A percentile compares a stretch with the other conserved stretches of the same genome.
Conservation (phyloP, 352 stramenopile species). For the Phytophthora constricta region DNA sequence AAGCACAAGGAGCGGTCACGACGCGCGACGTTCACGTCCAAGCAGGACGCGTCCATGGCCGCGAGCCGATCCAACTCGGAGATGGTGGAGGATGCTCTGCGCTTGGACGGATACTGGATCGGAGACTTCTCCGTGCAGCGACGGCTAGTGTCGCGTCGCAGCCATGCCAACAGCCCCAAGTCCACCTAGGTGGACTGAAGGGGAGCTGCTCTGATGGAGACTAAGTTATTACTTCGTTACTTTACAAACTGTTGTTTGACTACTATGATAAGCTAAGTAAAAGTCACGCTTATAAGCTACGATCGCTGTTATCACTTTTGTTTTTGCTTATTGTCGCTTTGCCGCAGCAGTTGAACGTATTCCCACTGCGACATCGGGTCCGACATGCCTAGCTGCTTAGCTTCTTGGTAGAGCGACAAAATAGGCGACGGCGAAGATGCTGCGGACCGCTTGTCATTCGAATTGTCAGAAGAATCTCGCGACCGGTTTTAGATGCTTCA, state of each 20-base stretch:
- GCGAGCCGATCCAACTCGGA: slow-evolving; percentile 42
- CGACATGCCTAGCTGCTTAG: slow-evolving; percentile 36
- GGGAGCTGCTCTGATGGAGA: slow-evolving; percentile 3
- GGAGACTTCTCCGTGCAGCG: slow-evolving; percentile 68
- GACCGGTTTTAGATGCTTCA: slow-evolving; percentile 29
- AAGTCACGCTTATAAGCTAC: slow-evolving; percentile 17
- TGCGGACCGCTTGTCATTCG: slow-evolving; percentile 3
- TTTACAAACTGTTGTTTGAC: slow-evolving; percentile 24
- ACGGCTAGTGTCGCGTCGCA: slow-evolving; percentile 44
- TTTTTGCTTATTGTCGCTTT: slow-evolving; percentile 16
- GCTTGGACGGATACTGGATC: slow-evolving; percentile 82
- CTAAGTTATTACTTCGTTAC: slow-evolving; percentile 47
- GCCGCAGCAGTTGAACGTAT: slow-evolving; percentile 41
- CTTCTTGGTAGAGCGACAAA: slow-evolving; percentile 52
- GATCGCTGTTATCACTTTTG: slow-evolving; percentile 11
- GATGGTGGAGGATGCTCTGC: slow-evolving; percentile 61
- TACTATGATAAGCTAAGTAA: slow-evolving; percentile 26
- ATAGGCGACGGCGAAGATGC: slow-evolving; percentile 27
- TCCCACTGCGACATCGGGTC: slow-evolving; percentile 49
- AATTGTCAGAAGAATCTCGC: background rate
- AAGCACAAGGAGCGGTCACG: slow-evolving; percentile 31
- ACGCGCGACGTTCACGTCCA: slow-evolving; percentile 37
- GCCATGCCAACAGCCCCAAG: slow-evolving; percentile 30
- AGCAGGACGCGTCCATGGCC: slow-evolving; percentile 34
- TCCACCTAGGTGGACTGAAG: slow-evolving; percentile 11